Conservation (phyloP, 129 eudicot species). For the Centrapalus pauciflorus region DNA sequence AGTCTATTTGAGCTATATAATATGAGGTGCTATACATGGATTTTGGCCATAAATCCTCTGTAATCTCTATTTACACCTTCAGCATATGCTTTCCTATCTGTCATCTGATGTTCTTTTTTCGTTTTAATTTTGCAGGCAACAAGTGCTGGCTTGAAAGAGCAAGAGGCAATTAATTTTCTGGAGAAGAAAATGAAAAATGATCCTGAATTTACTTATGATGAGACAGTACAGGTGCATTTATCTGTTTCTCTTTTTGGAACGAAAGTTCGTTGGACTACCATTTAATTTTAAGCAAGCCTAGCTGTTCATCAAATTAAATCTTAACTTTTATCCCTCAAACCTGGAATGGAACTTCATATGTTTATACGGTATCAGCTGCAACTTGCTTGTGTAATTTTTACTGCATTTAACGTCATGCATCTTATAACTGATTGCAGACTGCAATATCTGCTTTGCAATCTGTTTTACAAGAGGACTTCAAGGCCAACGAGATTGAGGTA, state of each 20-base stretch:
- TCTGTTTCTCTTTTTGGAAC: not conserved
- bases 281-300: not conserved
- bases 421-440: slow-evolving; percentile 46
- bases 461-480: slow-evolving; percentile 94
- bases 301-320: not conserved
- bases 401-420: slow-evolving; percentile 10
- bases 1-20: not conserved
- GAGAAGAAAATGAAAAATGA: slow-evolving; percentile 99
- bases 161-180: slow-evolving; percentile 89
- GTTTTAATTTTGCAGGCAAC: slow-evolving; percentile 64
- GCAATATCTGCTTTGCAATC: slow-evolving; percentile 96
- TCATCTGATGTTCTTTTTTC: slow-evolving; percentile 6
- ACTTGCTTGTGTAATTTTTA: not conserved
- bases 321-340: too few relatives aligned
- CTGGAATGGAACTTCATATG: too few relatives aligned
- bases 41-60: not conserved
- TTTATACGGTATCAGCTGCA: not conserved
- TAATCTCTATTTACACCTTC: not conserved
- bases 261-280: not conserved
- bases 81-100: not conserved
- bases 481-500: slow-evolving; percentile 99
- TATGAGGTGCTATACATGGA: not conserved
- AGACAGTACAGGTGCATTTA: slow-evolving; percentile 79
- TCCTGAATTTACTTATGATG: slow-evolving; percentile 84
- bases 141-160: slow-evolving; percentile 96